phyloP scores from a whole-genome alignment of 768 basidiomycete genomes.

The Scleroderma bovista region DNA sequence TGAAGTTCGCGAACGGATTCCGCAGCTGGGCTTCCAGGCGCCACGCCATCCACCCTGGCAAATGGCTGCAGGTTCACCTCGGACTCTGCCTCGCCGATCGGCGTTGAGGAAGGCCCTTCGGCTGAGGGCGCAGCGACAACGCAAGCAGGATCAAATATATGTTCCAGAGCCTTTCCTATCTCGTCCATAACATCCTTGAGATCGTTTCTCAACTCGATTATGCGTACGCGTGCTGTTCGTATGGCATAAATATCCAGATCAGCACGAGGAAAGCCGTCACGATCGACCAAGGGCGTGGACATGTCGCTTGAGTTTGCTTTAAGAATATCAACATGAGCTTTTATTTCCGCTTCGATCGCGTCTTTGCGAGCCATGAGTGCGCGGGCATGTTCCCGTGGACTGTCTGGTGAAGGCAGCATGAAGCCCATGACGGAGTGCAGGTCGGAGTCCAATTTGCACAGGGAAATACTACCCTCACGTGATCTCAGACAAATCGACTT shows the following conservation, averaged over 20 bases:
- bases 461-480: no score
- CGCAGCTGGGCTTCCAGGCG: constrained; percentile 76
- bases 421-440: constrained; percentile 35
- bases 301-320: constrained; percentile 58
- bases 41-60: constrained; percentile 78
- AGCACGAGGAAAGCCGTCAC: constrained; percentile 83
- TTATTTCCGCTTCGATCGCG: constrained; percentile 66
- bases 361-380: constrained; percentile 65
- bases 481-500: no score
- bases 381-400: constrained; percentile 52
- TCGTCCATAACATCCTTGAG: constrained; percentile 56
- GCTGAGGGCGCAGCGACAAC: constrained; percentile 9
- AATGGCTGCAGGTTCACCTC: constrained; percentile 43
- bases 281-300: constrained; percentile 72
- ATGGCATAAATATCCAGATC: constrained; percentile 85
- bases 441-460: no score
- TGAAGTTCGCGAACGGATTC: constrained; percentile 55
- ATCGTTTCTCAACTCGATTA: constrained; percentile 84
- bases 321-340: constrained; percentile 56
- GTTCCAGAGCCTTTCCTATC: constrained; percentile 64
- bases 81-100: constrained; percentile 12
- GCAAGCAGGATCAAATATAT: constrained; percentile 52
- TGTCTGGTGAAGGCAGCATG: constrained; percentile 39
- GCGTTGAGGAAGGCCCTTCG: constrained; percentile 18
- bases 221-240: constrained; percentile 63